Conservation (phyloP, 108 stramenopile species). For the Cafeteria roenbergensis region DNA sequence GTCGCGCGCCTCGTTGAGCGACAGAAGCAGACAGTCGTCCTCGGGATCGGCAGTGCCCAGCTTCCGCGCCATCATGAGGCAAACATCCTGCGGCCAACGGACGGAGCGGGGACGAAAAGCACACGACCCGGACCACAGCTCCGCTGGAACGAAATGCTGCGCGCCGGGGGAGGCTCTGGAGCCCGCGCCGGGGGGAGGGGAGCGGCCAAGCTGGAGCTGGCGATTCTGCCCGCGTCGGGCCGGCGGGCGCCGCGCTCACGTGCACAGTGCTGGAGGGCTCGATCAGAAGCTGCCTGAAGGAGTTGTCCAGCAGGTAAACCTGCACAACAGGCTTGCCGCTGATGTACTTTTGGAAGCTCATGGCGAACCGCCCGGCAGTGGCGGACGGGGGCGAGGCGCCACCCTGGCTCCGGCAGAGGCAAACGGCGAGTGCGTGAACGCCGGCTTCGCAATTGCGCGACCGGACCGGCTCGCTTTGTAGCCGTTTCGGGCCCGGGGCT, state of each 20-base stretch:
- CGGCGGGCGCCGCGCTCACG: neutral
- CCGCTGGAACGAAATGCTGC: neutral
- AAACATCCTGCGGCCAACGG: neutral
- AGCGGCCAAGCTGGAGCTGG: neutral
- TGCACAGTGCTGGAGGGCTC: constrained; percentile 9
- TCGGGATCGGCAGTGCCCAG: neutral
- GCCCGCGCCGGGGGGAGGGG: neutral
- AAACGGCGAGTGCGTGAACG: too few relatives aligned
- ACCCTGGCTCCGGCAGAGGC: too few relatives aligned
- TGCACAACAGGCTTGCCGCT: neutral
- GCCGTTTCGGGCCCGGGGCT: too few relatives aligned
- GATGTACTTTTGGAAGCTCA: too few relatives aligned
- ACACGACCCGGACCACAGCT: neutral
- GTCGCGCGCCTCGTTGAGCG: constrained; percentile 3
- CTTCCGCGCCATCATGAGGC: constrained; percentile 4
- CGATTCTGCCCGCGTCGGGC: too few relatives aligned
- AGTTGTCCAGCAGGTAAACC: constrained; percentile 17
- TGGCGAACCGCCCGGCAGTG: too few relatives aligned
- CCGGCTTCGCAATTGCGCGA: too few relatives aligned
- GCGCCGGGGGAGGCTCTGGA: neutral
- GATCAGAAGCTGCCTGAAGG: neutral
- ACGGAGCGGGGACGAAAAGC: neutral
- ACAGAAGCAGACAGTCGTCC: neutral
- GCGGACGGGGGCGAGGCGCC: too few relatives aligned
- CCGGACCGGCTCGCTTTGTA: too few relatives aligned